Conservation (phyloP, 139 green algal species). For the Ettlia oleoabundans region DNA sequence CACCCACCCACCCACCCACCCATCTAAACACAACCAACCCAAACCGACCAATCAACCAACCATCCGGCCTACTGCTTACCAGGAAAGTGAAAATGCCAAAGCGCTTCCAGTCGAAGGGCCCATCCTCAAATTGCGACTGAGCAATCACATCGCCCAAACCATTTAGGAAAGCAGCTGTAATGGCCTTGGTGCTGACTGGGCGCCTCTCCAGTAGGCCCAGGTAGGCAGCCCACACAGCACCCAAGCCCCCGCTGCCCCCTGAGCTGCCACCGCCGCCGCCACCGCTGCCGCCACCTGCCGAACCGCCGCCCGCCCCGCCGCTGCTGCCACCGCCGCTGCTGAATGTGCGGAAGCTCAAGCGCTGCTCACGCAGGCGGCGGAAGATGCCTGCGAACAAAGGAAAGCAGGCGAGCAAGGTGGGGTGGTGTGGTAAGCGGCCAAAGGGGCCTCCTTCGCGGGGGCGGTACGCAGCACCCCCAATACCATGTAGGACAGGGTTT, state of each 20-base stretch:
- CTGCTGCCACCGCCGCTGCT: constrained; percentile 41
- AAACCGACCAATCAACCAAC: neutral
- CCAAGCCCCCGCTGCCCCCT: neutral
- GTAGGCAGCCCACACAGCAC: constrained; percentile 63
- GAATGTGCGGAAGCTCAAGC: constrained; percentile 15
- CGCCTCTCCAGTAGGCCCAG: constrained; percentile 43
- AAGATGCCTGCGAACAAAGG: neutral
- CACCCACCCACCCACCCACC: too few relatives aligned
- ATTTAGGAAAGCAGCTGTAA: constrained; percentile 88
- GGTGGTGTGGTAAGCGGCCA: too few relatives aligned
- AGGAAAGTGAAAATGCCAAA: constrained; percentile 79
- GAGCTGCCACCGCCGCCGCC: constrained; percentile 40
- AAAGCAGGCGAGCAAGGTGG: too few relatives aligned
- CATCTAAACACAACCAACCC: neutral
- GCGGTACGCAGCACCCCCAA: neutral
- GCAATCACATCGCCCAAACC: constrained; percentile 82
- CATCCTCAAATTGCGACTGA: constrained; percentile 77
- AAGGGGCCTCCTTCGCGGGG: too few relatives aligned
- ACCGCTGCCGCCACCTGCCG: constrained; percentile 36
- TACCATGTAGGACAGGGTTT: neutral
- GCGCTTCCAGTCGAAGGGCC: constrained; percentile 64
- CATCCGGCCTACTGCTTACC: constrained; percentile 16
- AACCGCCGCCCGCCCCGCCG: neutral
- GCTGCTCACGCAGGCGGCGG: constrained; percentile 18
- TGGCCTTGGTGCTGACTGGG: constrained; percentile 74